These are phyloP conservation scores for Iris macrosiphon DNA, from an alignment of 106 monocot species.

Conservation along the genomic window DNA sequence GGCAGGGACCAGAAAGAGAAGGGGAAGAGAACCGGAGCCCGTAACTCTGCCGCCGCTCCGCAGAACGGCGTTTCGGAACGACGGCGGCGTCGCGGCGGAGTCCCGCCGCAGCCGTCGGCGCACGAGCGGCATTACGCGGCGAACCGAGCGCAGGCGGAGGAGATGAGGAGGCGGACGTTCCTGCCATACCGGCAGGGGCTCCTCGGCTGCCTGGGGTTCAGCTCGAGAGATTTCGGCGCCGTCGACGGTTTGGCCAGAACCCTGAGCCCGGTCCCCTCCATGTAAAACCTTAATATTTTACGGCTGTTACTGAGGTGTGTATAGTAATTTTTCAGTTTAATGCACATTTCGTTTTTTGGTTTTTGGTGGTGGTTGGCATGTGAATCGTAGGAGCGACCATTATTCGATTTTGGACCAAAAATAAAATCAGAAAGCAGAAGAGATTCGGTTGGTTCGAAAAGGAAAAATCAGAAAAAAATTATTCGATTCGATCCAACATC, in stretches of 20 bases:
- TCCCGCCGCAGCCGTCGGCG: conserved; percentile 41
- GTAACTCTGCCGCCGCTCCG: background rate
- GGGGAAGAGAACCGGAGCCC: conserved; percentile 16
- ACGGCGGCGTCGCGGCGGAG: conserved; percentile 17
- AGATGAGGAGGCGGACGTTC: conserved; percentile 84
- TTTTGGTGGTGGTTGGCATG: too few species aligned
- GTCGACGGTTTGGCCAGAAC: conserved; percentile 71
- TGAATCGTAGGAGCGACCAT: too few species aligned
- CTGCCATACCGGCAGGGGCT: conserved; percentile 92
- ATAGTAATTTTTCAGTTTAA: background rate
- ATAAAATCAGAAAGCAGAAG: too few species aligned
- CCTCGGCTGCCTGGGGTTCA: conserved; percentile 89
- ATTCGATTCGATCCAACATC: too few species aligned
- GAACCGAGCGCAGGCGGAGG: conserved; percentile 92
- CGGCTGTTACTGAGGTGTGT: background rate
- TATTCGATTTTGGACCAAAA: too few species aligned
- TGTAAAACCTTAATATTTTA: conserved; percentile 28
- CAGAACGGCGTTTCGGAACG: conserved; percentile 25
- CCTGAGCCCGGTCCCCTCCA: conserved; percentile 67
- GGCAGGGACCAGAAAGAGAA: conserved; percentile 14
- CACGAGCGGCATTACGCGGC: conserved; percentile 88
- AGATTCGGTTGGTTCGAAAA: too few species aligned
- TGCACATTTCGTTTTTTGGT: background rate
- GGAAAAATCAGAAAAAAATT: too few species aligned
- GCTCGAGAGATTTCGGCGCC: conserved; percentile 75